Evolutionary conservation across 306 rosid genomes (phyloP).

Genomic region (Betula pendula): DNA sequence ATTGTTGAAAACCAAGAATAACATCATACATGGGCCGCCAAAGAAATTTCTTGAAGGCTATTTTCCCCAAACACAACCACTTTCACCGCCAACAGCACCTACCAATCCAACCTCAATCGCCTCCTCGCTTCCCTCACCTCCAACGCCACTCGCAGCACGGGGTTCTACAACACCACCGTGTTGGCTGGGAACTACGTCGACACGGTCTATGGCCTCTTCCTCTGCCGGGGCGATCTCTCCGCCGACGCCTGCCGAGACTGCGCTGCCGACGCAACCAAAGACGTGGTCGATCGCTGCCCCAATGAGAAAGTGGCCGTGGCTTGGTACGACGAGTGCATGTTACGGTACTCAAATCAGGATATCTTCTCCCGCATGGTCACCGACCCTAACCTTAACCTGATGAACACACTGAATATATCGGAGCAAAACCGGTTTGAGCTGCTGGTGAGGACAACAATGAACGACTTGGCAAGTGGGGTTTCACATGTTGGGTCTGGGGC

Average conservation of each 20-base stretch:
- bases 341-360: constrained; percentile 31
- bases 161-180: constrained; percentile 43
- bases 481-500: not conserved
- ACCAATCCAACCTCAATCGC: too few species aligned
- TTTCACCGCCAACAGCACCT: too few species aligned
- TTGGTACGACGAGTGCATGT: constrained; percentile 50
- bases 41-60: too few species aligned
- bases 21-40: too few species aligned
- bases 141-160: constrained; percentile 27
- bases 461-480: not conserved
- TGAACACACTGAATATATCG: too few species aligned
- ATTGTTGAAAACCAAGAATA: too few species aligned
- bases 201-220: constrained; percentile 42
- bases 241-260: constrained; percentile 43
- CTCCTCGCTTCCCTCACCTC: constrained; percentile 6
- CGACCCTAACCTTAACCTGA: too few species aligned
- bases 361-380: constrained; percentile 20
- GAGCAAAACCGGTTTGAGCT: not conserved
- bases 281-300: constrained; percentile 28
- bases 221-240: constrained; percentile 48
- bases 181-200: not conserved
- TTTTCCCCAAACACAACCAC: too few species aligned
- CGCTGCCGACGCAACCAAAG: constrained; percentile 28
- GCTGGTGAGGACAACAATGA: not conserved
- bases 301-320: constrained; percentile 29